phyloP scores from a whole-genome alignment of 352 stramenopile species.

The Globisporangium uncinulatum region DNA sequence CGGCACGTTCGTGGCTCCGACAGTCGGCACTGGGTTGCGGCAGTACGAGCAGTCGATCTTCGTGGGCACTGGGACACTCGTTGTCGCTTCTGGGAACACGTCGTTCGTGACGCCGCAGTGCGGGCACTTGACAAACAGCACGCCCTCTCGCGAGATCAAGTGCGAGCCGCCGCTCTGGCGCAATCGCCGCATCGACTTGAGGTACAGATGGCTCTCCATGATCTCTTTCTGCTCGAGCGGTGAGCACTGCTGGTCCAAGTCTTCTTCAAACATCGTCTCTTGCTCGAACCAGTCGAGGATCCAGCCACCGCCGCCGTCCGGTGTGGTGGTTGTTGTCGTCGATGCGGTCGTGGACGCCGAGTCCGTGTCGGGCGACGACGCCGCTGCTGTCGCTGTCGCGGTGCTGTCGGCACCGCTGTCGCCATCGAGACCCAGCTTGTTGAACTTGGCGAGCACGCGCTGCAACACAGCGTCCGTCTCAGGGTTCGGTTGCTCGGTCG shows the following conservation, averaged over 20 bases:
- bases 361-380: constrained; percentile 3
- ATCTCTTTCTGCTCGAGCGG: constrained; percentile 67
- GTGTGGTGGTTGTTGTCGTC: no score
- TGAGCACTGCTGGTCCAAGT: constrained; percentile 73
- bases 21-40: constrained; percentile 33
- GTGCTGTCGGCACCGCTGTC: neutral
- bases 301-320: constrained; percentile 15
- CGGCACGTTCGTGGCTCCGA: constrained; percentile 24
- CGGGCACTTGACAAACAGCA: constrained; percentile 48
- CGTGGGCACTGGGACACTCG: constrained; percentile 45
- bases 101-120: constrained; percentile 56
- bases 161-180: constrained; percentile 24
- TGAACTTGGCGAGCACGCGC: constrained; percentile 42
- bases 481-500: constrained; percentile 12
- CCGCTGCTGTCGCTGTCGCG: neutral
- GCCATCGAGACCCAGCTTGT: constrained; percentile 9
- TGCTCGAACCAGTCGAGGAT: constrained; percentile 87
- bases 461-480: constrained; percentile 48
- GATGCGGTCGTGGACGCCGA: neutral
- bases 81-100: constrained; percentile 54
- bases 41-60: constrained; percentile 71
- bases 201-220: constrained; percentile 60
- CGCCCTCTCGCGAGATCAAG: constrained; percentile 35
- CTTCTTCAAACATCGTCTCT: constrained; percentile 89
- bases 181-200: constrained; percentile 58